A percentile compares a stretch with the other conserved stretches of the same genome.
Evolutionary conservation across 257 asterid species (phyloP).

Genomic region (Solanum rostratum): DNA sequence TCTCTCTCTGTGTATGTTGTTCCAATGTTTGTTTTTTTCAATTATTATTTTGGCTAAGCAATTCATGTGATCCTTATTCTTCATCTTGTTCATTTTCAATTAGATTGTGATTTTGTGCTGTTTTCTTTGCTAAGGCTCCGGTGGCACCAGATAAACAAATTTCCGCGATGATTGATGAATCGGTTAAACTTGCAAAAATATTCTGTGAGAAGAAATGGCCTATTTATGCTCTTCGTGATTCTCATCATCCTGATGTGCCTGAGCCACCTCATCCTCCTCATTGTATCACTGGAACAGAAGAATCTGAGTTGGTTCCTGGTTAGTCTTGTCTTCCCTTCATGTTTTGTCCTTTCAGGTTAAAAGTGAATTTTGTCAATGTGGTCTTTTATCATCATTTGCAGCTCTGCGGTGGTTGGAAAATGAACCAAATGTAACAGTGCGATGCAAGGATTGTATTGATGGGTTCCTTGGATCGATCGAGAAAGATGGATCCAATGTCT

Average conservation of each 20-base stretch:
- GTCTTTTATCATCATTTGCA: conserved; percentile 18
- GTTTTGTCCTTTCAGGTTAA: not conserved
- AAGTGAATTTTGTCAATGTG: not conserved
- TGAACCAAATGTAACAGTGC: conserved; percentile 62
- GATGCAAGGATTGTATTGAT: conserved; percentile 76
- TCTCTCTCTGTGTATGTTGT: not conserved
- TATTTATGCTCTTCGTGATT: conserved; percentile 52
- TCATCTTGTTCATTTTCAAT: not conserved
- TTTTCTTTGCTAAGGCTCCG: conserved; percentile 53
- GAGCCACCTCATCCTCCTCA: conserved; percentile 96
- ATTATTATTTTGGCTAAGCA: not conserved
- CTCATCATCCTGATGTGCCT: conserved; percentile 81
- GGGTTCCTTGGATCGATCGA: conserved; percentile 79
- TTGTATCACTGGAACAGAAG: conserved; percentile 71
- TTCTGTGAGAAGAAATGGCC: conserved; percentile 81
- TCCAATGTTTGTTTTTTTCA: not conserved
- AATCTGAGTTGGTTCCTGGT: conserved; percentile 78
- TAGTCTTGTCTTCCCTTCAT: not conserved
- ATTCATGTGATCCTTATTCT: not conserved
- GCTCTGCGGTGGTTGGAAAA: conserved; percentile 80
- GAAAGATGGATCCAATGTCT: conserved; percentile 76
- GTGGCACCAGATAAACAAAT: conserved; percentile 57
- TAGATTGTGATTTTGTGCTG: not conserved
- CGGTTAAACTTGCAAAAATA: conserved; percentile 50
- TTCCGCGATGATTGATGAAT: conserved; percentile 69